Base-by-base conservation (phyloP, 2,329 filamentous ascomycete species). In the Penicillium polonicum region DNA sequence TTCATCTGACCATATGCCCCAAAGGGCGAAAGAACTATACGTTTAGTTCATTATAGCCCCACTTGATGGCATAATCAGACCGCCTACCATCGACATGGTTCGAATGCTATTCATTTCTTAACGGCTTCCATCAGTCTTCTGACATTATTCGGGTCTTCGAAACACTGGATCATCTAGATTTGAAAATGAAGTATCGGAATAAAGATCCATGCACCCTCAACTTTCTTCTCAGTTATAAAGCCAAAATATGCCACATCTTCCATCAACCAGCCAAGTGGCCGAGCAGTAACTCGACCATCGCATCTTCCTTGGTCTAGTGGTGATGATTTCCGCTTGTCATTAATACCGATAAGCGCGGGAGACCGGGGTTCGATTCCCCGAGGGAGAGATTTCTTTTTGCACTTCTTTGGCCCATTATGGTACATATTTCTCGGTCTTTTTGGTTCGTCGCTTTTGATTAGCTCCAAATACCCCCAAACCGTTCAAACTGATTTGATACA, bases 1-100 rank as follows among this genome's bases (percentile, higher is more conserved):
- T 84, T 83, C 81, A 85, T 80, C 82, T 84, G 82, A 84, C 82
- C 81, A 83, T 82, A 82, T 83, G 78, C 23, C 25, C 25, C 25
- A 7, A 27, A 27, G 25, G 25, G 25, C 25, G 25, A 27, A 27
- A 27, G 1, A 27, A 8, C 25, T 25, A 25, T 25, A 6, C 25
- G 25, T 25, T 25, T 25, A 25, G 25, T 27, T 27, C 25, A 8
- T 8, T 27, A 27, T 27, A 27, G 2, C 25, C 25, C 25, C 25
- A 27, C 25, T 7, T 27, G n/a, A n/a, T n/a, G n/a, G 23, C 4
- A 23, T 23, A 23, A 23, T 23, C 23, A 23, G 23, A 23, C 23
- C 23, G 23, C 4, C 23, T 23, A 23, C 4, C 23, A 23, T 5
- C 23, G 4, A 23, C 23, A 23, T 23, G 23, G 23, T 23, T 23